Percentiles rank a stretch among this genome's conserved stretches.
Evolutionary conservation across 1,284 basidiomycete species (phyloP).

Genomic region (Tilletia caries): DNA sequence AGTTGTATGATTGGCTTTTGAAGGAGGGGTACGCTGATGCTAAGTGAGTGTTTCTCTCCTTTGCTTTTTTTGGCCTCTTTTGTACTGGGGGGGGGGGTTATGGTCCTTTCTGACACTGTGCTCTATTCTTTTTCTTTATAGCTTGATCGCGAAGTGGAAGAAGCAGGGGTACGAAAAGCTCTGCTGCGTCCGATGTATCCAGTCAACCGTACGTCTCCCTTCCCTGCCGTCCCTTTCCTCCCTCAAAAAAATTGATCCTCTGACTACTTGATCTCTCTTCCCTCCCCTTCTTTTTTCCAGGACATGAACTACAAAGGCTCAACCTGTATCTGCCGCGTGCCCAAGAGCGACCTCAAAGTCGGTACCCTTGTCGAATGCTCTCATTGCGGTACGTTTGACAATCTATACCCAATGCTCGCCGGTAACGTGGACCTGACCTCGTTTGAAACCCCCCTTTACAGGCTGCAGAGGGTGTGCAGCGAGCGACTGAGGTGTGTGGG

Average conservation of each 20-base stretch:
- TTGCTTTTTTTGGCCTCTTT: too few relatives aligned
- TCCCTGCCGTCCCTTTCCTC: background rate
- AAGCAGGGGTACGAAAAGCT: slow-evolving; percentile 97
- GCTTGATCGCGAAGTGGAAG: slow-evolving; percentile 99
- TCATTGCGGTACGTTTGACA: slow-evolving; percentile 90
- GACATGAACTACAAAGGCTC: slow-evolving; percentile 99
- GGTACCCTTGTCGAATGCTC: slow-evolving; percentile 96
- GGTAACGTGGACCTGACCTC: too few relatives aligned
- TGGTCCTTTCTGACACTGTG: too few relatives aligned
- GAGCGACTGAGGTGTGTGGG: slow-evolving; percentile 5
- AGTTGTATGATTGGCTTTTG: slow-evolving; percentile 95
- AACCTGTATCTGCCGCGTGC: slow-evolving; percentile 97
- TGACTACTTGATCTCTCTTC: background rate
- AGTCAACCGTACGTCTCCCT: slow-evolving; percentile 68
- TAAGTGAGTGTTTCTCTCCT: too few relatives aligned
- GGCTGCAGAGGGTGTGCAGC: slow-evolving; percentile 19
- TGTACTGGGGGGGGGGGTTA: background rate
- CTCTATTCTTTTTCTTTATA: slow-evolving; percentile 54
- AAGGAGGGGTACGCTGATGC: slow-evolving; percentile 97
- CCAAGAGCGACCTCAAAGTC: slow-evolving; percentile 82
- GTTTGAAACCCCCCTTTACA: too few relatives aligned
- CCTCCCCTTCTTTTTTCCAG: slow-evolving; percentile 54
- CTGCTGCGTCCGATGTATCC: slow-evolving; percentile 94
- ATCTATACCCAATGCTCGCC: too few relatives aligned
- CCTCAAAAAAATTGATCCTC: too few relatives aligned